Base-by-base conservation (phyloP, 2,329 filamentous ascomycete genomes). In the Pseudogymnoascus sp. region DNA sequence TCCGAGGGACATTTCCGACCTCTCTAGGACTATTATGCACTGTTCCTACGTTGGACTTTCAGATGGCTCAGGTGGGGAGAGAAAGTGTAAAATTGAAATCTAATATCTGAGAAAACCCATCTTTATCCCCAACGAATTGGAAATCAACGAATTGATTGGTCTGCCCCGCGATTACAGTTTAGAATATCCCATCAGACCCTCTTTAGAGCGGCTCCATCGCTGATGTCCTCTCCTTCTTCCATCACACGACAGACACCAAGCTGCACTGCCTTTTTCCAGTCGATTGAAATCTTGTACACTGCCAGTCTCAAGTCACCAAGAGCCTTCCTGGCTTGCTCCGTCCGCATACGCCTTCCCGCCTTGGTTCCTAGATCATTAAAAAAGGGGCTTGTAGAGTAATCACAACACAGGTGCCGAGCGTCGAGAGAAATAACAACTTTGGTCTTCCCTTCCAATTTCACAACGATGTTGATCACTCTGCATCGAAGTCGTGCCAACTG, bases 271-370 rank as follows among this genome's bases (percentile, higher is more conserved):
- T 28, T 38, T 16, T 65, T 62, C 16, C 67, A 64, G 56, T 70
- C 64, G 28, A 62, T 28, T 53, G 67, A 67, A 1, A 71, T 63
- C n/a, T 65, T 61, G 38, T 69, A 67, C 16, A 70, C 68, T 11
- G 61, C 64, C 1, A 44, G 53, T 62, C 69, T 69, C 56, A 72
- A 47, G 8, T n/a, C 62, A n/a, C 25, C 18, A 44, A 72, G 42
- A 18, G 70, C 50, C 21, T 47, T 35, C 5, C 63, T 59, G 10
- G 47, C 33, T 4, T 50, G 64, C 7, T 31, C 16, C 8, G 62
- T 40, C 21, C 62, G 60, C 23, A 60, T 5, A 11, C 16, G 47
- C 23, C 66, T 44, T 31, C 53, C 66, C 25, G 63, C 65, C 23
- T 38, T 40, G 35, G 65, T 66, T 12, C 31, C 61, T 5, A 61